phyloP scores from a whole-genome alignment of 192 early-diverging fungal genomes.

The Endogone sp. region DNA sequence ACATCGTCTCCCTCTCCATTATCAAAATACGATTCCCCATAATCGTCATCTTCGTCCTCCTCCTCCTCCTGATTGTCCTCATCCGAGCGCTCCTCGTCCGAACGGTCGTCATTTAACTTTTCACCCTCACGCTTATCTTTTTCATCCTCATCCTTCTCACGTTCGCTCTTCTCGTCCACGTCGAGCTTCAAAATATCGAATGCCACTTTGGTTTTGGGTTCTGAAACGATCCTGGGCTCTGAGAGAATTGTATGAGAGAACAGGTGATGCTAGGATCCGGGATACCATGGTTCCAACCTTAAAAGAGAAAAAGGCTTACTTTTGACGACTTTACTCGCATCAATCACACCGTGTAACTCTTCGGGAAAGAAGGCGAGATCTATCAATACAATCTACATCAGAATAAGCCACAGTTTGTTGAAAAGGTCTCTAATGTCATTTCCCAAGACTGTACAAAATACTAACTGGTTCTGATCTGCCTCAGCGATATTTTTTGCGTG shows the following conservation, averaged over 20 bases:
- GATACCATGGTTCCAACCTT: too few relatives aligned
- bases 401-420: too few relatives aligned
- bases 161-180: background rate
- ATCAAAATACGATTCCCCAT: background rate
- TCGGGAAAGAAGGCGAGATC: conserved; percentile 4
- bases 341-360: background rate
- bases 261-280: too few relatives aligned
- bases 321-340: background rate
- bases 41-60: background rate
- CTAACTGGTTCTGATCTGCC: background rate
- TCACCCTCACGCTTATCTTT: conserved; percentile 45
- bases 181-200: background rate
- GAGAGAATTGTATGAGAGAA: background rate
- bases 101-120: conserved; percentile 71
- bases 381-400: background rate
- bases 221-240: background rate
- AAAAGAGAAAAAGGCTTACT: background rate
- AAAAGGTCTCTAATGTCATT: too few relatives aligned
- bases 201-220: background rate
- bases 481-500: background rate
- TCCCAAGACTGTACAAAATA: background rate
- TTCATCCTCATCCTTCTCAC: background rate
- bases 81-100: conserved; percentile 77
- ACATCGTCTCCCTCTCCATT: conserved; percentile 1
- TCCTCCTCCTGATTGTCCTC: conserved; percentile 43